Evolutionary conservation across 2,329 filamentous ascomycete genomes (phyloP).

Genomic region (Helotiales sp.): DNA sequence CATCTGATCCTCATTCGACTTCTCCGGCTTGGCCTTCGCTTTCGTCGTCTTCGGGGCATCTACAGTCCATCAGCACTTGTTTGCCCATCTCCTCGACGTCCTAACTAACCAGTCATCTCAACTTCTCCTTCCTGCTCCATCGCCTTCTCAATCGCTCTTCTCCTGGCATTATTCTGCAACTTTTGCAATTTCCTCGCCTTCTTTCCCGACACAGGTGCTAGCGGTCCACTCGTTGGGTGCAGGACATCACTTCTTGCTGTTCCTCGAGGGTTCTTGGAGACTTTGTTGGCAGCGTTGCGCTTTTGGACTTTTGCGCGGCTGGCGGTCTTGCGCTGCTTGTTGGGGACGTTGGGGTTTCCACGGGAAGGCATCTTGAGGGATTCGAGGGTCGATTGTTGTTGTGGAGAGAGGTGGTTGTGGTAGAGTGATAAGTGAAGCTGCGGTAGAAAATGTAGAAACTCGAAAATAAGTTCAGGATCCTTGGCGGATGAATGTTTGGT

Average conservation of each 20-base stretch:
- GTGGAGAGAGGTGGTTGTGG: neutral
- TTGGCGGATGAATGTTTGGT: slow-evolving; percentile 16
- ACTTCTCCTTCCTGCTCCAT: slow-evolving; percentile 42
- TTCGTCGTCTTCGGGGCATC: slow-evolving; percentile 40
- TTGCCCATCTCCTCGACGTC: neutral
- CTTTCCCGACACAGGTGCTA: slow-evolving; percentile 42
- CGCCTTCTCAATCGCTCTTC: slow-evolving; percentile 41
- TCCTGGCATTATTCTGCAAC: slow-evolving; percentile 41
- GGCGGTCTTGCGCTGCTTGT: slow-evolving; percentile 41
- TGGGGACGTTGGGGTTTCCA: slow-evolving; percentile 44
- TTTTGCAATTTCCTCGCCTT: slow-evolving; percentile 44
- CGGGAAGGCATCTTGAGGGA: slow-evolving; percentile 42
- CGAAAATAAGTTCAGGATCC: slow-evolving; percentile 11
- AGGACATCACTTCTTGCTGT: slow-evolving; percentile 40
- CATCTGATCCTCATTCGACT: slow-evolving; percentile 31
- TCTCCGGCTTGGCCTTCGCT: slow-evolving; percentile 17
- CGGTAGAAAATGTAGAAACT: neutral
- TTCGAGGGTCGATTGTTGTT: neutral
- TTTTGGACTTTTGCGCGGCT: slow-evolving; percentile 42
- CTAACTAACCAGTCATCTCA: slow-evolving; percentile 41
- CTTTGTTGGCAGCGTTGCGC: slow-evolving; percentile 36
- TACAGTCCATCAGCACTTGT: slow-evolving; percentile 18
- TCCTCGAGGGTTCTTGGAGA: slow-evolving; percentile 42
- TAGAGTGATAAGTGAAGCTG: slow-evolving; percentile 8
- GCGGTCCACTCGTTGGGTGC: slow-evolving; percentile 41